phyloP scores from a whole-genome alignment of 2,329 filamentous ascomycete genomes.

The Alternaria gaisen region DNA sequence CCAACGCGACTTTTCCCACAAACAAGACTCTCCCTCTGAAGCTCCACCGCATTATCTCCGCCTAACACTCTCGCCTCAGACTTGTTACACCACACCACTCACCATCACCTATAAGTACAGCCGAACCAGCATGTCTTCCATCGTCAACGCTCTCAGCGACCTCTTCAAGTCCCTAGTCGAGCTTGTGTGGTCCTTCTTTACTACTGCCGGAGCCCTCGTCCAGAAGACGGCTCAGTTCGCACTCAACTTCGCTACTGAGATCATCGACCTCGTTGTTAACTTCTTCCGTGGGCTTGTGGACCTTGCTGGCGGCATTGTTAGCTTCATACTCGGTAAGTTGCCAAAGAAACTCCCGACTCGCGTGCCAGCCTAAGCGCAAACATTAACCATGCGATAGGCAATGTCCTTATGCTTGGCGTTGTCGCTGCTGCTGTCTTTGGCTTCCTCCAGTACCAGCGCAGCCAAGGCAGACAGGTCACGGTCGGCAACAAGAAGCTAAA shows the following conservation, averaged over 20 bases:
- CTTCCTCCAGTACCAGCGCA: conserved; percentile 50
- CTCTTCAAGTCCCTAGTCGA: conserved; percentile 44
- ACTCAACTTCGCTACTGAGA: conserved; percentile 35
- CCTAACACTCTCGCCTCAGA: not conserved
- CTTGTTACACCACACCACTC: conserved; percentile 1
- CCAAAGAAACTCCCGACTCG: not conserved
- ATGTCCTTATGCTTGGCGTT: conserved; percentile 47
- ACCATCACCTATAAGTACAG: not conserved
- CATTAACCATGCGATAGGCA: conserved; percentile 36
- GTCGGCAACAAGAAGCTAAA: conserved; percentile 52
- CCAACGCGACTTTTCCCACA: conserved; percentile 7
- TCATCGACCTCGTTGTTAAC: conserved; percentile 42
- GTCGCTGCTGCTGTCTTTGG: conserved; percentile 43
- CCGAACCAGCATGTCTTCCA: conserved; percentile 41
- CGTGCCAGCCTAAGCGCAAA: not conserved
- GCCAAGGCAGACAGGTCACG: conserved; percentile 45
- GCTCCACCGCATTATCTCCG: not conserved
- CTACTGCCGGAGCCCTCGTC: conserved; percentile 43
- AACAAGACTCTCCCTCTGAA: not conserved
- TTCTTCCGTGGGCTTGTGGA: conserved; percentile 47
- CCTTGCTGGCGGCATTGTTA: conserved; percentile 45
- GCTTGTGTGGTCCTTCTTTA: conserved; percentile 49
- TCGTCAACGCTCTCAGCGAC: conserved; percentile 44
- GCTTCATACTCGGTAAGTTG: conserved; percentile 44
- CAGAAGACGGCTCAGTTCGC: conserved; percentile 42